phyloP scores from a whole-genome alignment of 768 basidiomycete species.

The Agaricus subrufescens region DNA sequence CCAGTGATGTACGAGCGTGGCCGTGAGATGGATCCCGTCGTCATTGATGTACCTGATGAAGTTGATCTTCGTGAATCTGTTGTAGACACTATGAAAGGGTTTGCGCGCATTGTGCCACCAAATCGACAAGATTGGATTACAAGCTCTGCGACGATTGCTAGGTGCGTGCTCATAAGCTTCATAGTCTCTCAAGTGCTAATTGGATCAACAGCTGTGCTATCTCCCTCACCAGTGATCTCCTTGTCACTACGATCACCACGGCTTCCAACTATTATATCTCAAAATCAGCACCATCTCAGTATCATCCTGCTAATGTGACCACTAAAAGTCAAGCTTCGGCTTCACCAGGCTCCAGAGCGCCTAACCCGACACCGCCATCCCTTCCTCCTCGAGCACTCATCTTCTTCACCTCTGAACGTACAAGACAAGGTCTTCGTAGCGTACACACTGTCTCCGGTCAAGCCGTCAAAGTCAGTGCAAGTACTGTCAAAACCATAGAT shows the following conservation, averaged over 20 bases:
- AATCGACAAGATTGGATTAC: constrained; percentile 71
- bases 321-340: not conserved
- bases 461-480: constrained; percentile 61
- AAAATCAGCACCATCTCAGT: constrained; percentile 48
- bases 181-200: constrained; percentile 4
- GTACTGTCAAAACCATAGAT: constrained; percentile 59
- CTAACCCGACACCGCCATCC: constrained; percentile 20
- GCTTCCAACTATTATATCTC: constrained; percentile 61
- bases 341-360: constrained; percentile 10
- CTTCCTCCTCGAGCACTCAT: constrained; percentile 42
- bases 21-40: constrained; percentile 58
- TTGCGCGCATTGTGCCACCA: constrained; percentile 57
- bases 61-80: constrained; percentile 30
- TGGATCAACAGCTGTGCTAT: constrained; percentile 52
- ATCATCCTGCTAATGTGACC: constrained; percentile 18
- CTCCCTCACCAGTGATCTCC: constrained; percentile 57
- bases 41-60: constrained; percentile 63
- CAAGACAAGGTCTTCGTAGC: constrained; percentile 50
- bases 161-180: constrained; percentile 33
- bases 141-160: constrained; percentile 54
- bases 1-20: constrained; percentile 43
- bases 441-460: constrained; percentile 63
- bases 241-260: constrained; percentile 55
- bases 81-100: constrained; percentile 43
- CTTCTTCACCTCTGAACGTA: constrained; percentile 55